These are phyloP conservation scores for Fusarium stilboides DNA, from an alignment of 2,329 filamentous ascomycete species.

Conservation along the genomic window DNA sequence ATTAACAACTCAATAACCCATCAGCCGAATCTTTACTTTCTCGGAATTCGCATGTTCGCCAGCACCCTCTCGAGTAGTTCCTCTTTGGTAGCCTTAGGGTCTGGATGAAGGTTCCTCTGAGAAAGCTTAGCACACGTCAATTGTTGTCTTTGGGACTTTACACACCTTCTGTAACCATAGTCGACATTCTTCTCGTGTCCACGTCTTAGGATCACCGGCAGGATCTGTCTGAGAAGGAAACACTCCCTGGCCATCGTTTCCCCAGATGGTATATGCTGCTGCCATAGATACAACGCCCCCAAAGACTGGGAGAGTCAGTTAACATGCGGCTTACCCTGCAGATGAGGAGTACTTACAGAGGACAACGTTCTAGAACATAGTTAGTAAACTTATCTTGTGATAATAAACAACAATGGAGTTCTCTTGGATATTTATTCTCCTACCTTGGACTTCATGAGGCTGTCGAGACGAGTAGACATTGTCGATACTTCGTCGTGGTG, in stretches of 20 bases:
- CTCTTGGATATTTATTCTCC: neutral
- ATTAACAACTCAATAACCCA: constrained; percentile 4
- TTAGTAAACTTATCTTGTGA: constrained; percentile 6
- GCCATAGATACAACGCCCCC: constrained; percentile 36
- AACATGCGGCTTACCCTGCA: constrained; percentile 41
- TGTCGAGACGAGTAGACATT: constrained; percentile 47
- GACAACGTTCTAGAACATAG: constrained; percentile 71
- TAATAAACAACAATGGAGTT: fast-evolving
- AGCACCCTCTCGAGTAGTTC: constrained; percentile 63
- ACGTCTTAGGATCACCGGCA: constrained; percentile 78
- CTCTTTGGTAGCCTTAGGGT: constrained; percentile 60
- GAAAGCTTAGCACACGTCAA: neutral
- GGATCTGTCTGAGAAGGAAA: constrained; percentile 84
- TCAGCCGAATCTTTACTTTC: constrained; percentile 40
- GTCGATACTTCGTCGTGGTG: neutral
- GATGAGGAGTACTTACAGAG: constrained; percentile 67
- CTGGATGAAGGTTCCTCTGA: constrained; percentile 64
- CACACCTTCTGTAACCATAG: constrained; percentile 85
- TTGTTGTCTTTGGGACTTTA: neutral
- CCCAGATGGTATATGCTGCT: constrained; percentile 88
- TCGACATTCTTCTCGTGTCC: constrained; percentile 85
- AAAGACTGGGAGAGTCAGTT: constrained; percentile 35
- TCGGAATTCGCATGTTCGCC: constrained; percentile 63
- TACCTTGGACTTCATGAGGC: constrained; percentile 49
- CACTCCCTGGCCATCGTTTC: constrained; percentile 73